Conservation (phyloP, 306 rosid species). For the Delonix regia region DNA sequence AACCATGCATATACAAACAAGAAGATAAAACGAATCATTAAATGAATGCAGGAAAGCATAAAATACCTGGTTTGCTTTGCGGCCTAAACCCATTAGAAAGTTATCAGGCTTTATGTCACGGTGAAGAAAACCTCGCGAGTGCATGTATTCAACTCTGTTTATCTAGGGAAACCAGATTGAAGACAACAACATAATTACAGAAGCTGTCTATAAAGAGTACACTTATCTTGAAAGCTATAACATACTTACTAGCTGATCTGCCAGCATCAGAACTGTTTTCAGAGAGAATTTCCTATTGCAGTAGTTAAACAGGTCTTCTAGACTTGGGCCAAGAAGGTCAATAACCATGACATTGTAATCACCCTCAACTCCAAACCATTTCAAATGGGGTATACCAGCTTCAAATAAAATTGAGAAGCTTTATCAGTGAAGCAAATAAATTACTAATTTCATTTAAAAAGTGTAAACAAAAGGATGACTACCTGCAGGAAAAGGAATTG, state of each 20-base stretch:
- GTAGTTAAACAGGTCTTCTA: slow-evolving; percentile 93
- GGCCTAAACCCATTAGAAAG: slow-evolving; percentile 98
- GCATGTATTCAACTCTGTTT: slow-evolving; percentile 98
- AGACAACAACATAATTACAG: slow-evolving; percentile 35
- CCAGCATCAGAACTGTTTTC: slow-evolving; percentile 97
- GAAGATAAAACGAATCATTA: slow-evolving; percentile 10
- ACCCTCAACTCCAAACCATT: slow-evolving; percentile 98
- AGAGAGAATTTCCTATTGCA: slow-evolving; percentile 84
- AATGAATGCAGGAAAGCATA: slow-evolving; percentile 12
- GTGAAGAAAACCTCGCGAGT: slow-evolving; percentile 94
- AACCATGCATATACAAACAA: slow-evolving; percentile 14
- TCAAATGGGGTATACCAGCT: slow-evolving; percentile 97
- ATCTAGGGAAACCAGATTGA: slow-evolving; percentile 52
- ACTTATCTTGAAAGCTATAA: slow-evolving; percentile 23
- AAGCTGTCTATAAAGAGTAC: slow-evolving; percentile 8
- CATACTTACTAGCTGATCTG: slow-evolving; percentile 92
- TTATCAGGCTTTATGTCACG: slow-evolving; percentile 99
- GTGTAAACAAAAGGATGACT: slow-evolving; percentile 10
- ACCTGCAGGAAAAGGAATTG: slow-evolving; percentile 1
- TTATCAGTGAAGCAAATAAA: slow-evolving; percentile 23
- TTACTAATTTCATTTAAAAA: slow-evolving; percentile 18
- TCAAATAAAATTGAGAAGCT: slow-evolving; percentile 33
- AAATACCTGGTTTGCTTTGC: slow-evolving; percentile 96
- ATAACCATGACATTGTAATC: slow-evolving; percentile 96
- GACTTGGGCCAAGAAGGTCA: slow-evolving; percentile 98